These are phyloP conservation scores for Acacia melanoxylon DNA, from an alignment of 306 rosid species.

Conservation along the genomic window DNA sequence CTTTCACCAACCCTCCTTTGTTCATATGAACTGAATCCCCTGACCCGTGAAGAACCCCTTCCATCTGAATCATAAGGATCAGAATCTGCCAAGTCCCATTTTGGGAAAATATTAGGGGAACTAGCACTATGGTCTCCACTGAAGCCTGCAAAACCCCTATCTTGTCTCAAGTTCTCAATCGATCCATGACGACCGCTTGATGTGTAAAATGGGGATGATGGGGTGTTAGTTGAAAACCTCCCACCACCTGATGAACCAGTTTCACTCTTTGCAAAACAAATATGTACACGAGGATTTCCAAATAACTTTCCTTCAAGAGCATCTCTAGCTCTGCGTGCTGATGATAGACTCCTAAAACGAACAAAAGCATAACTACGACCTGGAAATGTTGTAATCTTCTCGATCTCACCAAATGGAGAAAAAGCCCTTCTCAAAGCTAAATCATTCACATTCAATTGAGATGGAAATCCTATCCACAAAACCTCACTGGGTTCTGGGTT, in stretches of 20 bases:
- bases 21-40: constrained; percentile 50
- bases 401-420: constrained; percentile 90
- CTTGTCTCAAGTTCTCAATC: constrained; percentile 51
- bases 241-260: constrained; percentile 70
- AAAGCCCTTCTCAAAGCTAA: constrained; percentile 68
- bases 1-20: constrained; percentile 63
- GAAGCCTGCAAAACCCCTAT: constrained; percentile 37
- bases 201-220: constrained; percentile 58
- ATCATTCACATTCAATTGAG: constrained; percentile 83
- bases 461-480: constrained; percentile 96
- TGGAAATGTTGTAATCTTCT: constrained; percentile 85
- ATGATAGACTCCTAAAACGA: constrained; percentile 60
- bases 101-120: constrained; percentile 55
- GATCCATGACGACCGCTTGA: constrained; percentile 57
- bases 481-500: constrained; percentile 89
- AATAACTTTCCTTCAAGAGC: constrained; percentile 84
- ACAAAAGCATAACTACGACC: constrained; percentile 97
- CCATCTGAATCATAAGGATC: constrained; percentile 51
- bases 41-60: constrained; percentile 55
- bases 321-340: constrained; percentile 82
- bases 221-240: constrained; percentile 58
- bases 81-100: constrained; percentile 56
- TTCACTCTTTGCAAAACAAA: constrained; percentile 93
- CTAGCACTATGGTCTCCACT: constrained; percentile 42
- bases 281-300: constrained; percentile 94